Conservation (phyloP, 164 flowering plant genomes). For the Annona squamosa region DNA sequence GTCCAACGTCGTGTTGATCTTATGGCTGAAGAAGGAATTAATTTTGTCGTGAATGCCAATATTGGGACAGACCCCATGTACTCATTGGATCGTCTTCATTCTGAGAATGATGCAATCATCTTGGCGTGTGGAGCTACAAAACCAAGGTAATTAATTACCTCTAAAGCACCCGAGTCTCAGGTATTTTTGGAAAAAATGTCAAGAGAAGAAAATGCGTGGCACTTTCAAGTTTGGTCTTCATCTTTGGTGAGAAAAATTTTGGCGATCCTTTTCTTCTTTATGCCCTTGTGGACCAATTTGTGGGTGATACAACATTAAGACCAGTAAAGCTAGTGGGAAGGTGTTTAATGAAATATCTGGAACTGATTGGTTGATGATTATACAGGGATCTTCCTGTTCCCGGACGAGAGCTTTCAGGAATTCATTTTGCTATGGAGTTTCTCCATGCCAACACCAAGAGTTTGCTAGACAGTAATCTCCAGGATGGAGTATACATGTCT, state of each 20-base stretch:
- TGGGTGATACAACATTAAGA: not conserved
- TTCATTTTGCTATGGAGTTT: conserved; percentile 97
- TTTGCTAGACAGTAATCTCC: conserved; percentile 82
- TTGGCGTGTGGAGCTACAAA: conserved; percentile 94
- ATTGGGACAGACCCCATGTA: conserved; percentile 70
- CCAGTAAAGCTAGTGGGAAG: not conserved
- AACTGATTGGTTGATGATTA: not conserved
- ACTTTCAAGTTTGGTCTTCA: not conserved
- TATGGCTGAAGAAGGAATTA: conserved; percentile 85
- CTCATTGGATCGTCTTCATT: conserved; percentile 59
- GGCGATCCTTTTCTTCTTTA: too few species aligned
- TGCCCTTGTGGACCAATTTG: not conserved
- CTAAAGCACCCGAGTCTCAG: not conserved
- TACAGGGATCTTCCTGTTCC: conserved; percentile 95
- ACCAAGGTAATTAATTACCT: conserved; percentile 52
- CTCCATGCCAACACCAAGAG: conserved; percentile 97
- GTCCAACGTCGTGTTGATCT: conserved; percentile 92
- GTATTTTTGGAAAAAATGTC: not conserved
- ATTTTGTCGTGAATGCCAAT: conserved; percentile 87
- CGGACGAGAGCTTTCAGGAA: conserved; percentile 76
- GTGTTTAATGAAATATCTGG: not conserved
- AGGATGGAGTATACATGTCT: conserved; percentile 85
- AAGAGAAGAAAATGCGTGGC: not conserved
- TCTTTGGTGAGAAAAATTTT: not conserved
- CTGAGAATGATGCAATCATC: conserved; percentile 75